These are phyloP conservation scores for Luzula sylvatica DNA, from an alignment of 176 grass and related monocot genomes.

Conservation along the genomic window DNA sequence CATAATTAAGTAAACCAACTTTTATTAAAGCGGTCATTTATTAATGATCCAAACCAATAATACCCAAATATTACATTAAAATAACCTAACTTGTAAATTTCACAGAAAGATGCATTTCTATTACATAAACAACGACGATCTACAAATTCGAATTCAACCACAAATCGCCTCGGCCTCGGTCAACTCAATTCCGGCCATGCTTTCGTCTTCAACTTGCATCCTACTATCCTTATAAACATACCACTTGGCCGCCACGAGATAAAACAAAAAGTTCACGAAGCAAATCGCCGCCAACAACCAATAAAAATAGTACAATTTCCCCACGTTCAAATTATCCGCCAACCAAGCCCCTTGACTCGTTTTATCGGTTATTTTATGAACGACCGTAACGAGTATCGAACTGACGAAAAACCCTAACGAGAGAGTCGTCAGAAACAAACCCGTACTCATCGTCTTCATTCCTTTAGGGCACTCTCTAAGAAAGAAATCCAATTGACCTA, in stretches of 20 bases:
- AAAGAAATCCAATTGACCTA: constrained; percentile 99
- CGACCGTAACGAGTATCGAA: constrained; percentile 52
- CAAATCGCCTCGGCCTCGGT: constrained; percentile 35
- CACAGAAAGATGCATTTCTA: too few species aligned
- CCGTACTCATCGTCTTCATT: constrained; percentile 99
- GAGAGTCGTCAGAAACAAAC: constrained; percentile 80
- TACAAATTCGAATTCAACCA: not conserved
- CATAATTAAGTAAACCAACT: too few species aligned
- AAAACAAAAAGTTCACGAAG: constrained; percentile 41
- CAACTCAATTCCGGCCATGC: constrained; percentile 32
- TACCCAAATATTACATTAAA: too few species aligned
- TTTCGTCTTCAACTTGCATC: constrained; percentile 15
- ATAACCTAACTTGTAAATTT: too few species aligned
- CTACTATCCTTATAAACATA: constrained; percentile 71
- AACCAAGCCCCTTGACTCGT: constrained; percentile 37
- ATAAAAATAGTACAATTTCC: constrained; percentile 81
- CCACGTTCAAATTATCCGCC: constrained; percentile 64
- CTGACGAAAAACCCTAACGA: constrained; percentile 88
- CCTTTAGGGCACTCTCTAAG: constrained; percentile 87
- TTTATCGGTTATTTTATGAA: constrained; percentile 43
- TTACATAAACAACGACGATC: too few species aligned
- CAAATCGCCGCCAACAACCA: constrained; percentile 66
- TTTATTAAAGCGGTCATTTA: too few species aligned
- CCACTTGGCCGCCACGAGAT: constrained; percentile 54
- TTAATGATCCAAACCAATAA: too few species aligned